Evolutionary conservation across 176 grass and related monocot genomes (phyloP), one percentile per base, ranked within the genome.

Genomic region (Pontederia paniculata): DNA sequence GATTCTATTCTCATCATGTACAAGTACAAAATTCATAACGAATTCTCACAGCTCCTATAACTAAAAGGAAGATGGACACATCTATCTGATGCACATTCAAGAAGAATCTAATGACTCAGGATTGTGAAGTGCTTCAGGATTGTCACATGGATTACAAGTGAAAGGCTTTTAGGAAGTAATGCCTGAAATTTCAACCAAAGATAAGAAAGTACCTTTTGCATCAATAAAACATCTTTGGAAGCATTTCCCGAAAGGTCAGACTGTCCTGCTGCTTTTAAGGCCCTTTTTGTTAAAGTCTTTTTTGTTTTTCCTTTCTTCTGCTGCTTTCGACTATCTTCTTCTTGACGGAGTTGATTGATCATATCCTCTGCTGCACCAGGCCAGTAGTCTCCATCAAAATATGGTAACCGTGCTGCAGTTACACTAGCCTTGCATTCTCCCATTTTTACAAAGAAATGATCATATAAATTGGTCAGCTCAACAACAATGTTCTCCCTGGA

Each of bases 311-410:
- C 77, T 56, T 88, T 98, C 80, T 98, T 99, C 73, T 88, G 77
- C 56, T 74, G 74, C 67, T 93, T 99, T 17, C 73, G 62, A 54
- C 81, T 80, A 70, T 99, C 83, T 79, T 99, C 94, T 78, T 99
- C 94, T 77, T 88, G 78, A 49, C 73, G 77, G 67, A 99, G 83
- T 80, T 93, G 94, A 78, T 82, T 88, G 45, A 99, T 99, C 72
- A 99, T 99, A 81, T 99, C 94, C 65, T 99, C 94, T 20, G 94
- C 94, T 71, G 94, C 94, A 66, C 94, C 94, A 37, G 94, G 94
- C 94, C 94, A 99, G 74, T 99, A 99, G 71, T 99, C 94, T 67
- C 87, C 94, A 57, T 99, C 94, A 46, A 99, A 99, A 48, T 99
- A 93, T 45, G 94, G 94, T 70, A 99, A 78, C 48, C 94, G 83